phyloP scores from a whole-genome alignment of 805 yeast genomes.

The Jamesozyma jinghongensis region DNA sequence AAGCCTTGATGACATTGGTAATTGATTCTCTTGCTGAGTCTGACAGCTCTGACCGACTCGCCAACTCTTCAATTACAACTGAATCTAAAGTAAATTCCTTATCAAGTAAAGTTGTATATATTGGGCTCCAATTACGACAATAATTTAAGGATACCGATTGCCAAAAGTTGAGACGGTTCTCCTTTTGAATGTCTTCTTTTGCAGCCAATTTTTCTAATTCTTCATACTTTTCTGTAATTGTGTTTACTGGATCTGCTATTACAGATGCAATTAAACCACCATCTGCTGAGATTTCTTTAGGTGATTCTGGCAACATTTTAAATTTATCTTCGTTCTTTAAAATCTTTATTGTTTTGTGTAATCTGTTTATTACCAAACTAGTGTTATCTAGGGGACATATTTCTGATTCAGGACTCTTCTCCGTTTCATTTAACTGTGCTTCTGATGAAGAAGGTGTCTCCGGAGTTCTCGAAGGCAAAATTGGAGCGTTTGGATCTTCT shows the following conservation, averaged over 20 bases:
- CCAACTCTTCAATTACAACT: neutral
- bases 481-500: neutral
- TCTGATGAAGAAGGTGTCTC: neutral
- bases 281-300: neutral
- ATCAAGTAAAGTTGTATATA: conserved; percentile 4
- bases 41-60: neutral
- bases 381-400: neutral
- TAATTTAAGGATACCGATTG: conserved; percentile 5
- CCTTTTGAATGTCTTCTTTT: conserved; percentile 1
- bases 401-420: neutral
- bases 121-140: conserved; percentile 6
- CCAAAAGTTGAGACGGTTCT: conserved; percentile 7
- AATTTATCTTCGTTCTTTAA: conserved; percentile 6
- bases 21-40: conserved; percentile 24
- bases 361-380: conserved; percentile 5
- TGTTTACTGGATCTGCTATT: conserved; percentile 4
- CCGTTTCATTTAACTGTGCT: neutral
- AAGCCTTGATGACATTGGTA: conserved; percentile 67
- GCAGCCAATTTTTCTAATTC: conserved; percentile 4
- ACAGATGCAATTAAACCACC: conserved; percentile 2
- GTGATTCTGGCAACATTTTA: neutral
- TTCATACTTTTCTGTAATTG: neutral
- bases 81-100: conserved; percentile 3
- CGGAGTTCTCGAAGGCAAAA: neutral
- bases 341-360: conserved; percentile 4